phyloP scores from a whole-genome alignment of 1,284 basidiomycete species.

The Cutaneotrichosporon cutaneum region DNA sequence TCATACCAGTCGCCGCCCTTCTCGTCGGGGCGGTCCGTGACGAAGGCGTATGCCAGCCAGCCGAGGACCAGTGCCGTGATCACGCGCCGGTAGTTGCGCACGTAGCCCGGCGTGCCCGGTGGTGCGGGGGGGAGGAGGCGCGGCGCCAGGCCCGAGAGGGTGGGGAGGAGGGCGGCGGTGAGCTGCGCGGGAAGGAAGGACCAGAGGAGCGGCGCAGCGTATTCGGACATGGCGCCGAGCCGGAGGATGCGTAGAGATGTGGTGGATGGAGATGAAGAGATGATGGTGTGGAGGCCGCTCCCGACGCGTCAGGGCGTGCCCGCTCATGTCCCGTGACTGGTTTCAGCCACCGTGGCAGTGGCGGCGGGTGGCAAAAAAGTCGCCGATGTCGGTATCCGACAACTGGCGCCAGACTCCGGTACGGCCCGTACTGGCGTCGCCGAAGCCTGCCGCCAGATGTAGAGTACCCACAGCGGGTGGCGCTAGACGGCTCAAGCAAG shows the following conservation, averaged over 20 bases:
- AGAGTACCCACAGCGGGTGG: background rate
- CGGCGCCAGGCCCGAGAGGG: conserved; percentile 29
- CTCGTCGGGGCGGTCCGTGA: conserved; percentile 59
- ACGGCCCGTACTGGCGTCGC: background rate
- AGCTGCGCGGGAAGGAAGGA: conserved; percentile 39
- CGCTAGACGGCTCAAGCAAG: background rate
- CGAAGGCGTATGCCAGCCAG: conserved; percentile 67
- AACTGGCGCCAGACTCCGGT: background rate
- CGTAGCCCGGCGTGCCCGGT: conserved; percentile 28
- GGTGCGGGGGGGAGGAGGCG: conserved; percentile 35
- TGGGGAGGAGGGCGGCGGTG: conserved; percentile 35
- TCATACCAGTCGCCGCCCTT: conserved; percentile 66
- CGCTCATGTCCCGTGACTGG: background rate
- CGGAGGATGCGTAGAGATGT: background rate
- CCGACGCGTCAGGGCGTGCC: background rate
- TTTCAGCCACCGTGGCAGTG: background rate
- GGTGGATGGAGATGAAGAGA: background rate
- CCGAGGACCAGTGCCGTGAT: conserved; percentile 58
- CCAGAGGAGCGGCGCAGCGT: conserved; percentile 37
- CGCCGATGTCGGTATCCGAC: background rate
- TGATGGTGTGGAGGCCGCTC: background rate
- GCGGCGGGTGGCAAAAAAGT: background rate
- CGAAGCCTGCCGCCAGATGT: background rate
- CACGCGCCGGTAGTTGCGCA: conserved; percentile 34
- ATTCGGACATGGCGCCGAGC: conserved; percentile 6